Conservation (phyloP, 2,329 filamentous ascomycete genomes). For the Phialophora expanda region DNA sequence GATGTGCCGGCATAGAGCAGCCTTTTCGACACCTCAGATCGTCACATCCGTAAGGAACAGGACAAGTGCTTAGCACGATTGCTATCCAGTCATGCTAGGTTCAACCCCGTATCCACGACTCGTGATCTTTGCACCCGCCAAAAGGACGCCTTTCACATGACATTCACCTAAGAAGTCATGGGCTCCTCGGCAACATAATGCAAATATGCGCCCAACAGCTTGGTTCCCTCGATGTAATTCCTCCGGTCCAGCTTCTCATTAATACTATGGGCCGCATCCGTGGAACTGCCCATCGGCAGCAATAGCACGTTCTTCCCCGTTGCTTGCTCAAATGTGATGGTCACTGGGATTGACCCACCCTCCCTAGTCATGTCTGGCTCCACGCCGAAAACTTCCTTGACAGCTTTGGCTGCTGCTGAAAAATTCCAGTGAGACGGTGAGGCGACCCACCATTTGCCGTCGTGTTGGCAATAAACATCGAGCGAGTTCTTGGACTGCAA, state of each 20-base stretch:
- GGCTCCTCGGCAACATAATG: constrained; percentile 96
- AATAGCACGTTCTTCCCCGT: constrained; percentile 97
- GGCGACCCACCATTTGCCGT: constrained; percentile 98
- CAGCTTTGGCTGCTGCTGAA: constrained; percentile 89
- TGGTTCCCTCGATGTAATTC: constrained; percentile 98
- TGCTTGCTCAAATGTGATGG: constrained; percentile 94
- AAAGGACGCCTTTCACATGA: neutral
- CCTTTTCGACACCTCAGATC: too few species aligned
- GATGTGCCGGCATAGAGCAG: too few species aligned
- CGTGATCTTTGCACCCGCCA: neutral
- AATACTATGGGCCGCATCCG: constrained; percentile 94
- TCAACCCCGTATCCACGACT: too few species aligned
- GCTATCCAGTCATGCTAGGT: too few species aligned
- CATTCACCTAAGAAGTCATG: constrained; percentile 44
- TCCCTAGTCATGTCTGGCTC: constrained; percentile 95
- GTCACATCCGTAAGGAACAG: too few species aligned
- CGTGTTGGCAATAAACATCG: constrained; percentile 81
- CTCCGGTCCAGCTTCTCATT: constrained; percentile 97
- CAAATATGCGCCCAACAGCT: constrained; percentile 90
- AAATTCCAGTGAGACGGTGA: constrained; percentile 99
- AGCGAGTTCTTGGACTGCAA: constrained; percentile 90
- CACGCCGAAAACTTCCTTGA: constrained; percentile 90
- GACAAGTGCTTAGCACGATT: too few species aligned
- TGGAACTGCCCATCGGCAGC: constrained; percentile 95
- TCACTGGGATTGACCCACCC: constrained; percentile 96